Evolutionary conservation across 768 basidiomycete genomes (phyloP).

Genomic region (Kwoniella sp.): DNA sequence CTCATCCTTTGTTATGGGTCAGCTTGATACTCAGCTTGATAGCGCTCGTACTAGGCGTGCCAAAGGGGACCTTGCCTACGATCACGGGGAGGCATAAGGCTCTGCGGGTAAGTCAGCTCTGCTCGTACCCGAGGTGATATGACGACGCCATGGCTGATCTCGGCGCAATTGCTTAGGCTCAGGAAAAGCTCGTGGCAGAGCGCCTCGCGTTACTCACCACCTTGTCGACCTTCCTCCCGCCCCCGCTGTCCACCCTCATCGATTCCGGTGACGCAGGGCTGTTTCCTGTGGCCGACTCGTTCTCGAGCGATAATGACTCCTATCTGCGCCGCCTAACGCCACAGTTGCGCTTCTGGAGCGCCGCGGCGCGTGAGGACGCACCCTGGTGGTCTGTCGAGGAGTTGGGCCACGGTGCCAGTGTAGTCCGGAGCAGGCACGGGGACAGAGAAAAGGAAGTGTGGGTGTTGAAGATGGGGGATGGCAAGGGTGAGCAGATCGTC

Average conservation of each 20-base stretch:
- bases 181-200: constrained; percentile 30
- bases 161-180: constrained; percentile 9
- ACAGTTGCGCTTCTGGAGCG: constrained; percentile 20
- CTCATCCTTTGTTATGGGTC: constrained; percentile 40
- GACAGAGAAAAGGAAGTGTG: constrained; percentile 37
- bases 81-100: constrained; percentile 39
- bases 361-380: constrained; percentile 10
- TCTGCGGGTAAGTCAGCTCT: constrained; percentile 30
- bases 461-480: constrained; percentile 29
- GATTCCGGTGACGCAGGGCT: too few relatives aligned
- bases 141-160: too few relatives aligned
- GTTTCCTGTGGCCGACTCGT: too few relatives aligned
- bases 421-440: constrained; percentile 22
- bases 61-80: constrained; percentile 38
- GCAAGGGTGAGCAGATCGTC: constrained; percentile 17
- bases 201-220: constrained; percentile 27
- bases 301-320: too few relatives aligned
- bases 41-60: constrained; percentile 35
- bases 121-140: background rate
- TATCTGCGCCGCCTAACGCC: constrained; percentile 13
- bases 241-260: constrained; percentile 31
- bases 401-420: constrained; percentile 38
- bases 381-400: constrained; percentile 43
- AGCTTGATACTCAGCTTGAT: constrained; percentile 30
- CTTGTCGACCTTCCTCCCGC: constrained; percentile 38